phyloP scores from a whole-genome alignment of 2,329 filamentous ascomycete species.

The Aschersonia sp. region DNA sequence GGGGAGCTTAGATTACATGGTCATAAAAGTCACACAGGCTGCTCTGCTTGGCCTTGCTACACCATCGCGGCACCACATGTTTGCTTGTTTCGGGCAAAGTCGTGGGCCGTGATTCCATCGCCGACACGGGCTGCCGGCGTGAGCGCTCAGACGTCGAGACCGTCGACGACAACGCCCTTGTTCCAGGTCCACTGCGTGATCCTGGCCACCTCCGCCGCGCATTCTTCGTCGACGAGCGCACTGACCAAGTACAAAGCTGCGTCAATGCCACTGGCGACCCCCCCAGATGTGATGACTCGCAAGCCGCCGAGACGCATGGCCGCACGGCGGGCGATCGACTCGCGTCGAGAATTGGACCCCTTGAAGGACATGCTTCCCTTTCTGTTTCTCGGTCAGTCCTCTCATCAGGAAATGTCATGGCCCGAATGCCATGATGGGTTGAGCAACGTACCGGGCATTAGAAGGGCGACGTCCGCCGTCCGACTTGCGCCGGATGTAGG shows the following conservation, averaged over 20 bases:
- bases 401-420: neutral
- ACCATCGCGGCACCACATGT: neutral
- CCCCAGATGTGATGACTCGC: conserved; percentile 67
- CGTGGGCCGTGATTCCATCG: neutral
- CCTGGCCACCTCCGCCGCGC: conserved; percentile 60
- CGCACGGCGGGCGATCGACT: conserved; percentile 66
- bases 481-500: conserved; percentile 65
- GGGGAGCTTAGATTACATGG: neutral
- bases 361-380: conserved; percentile 79
- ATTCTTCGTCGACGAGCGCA: conserved; percentile 64
- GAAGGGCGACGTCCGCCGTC: conserved; percentile 47
- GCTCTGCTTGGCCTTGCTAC: conserved; percentile 1
- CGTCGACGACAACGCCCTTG: conserved; percentile 74
- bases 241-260: conserved; percentile 74
- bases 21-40: conserved; percentile 2
- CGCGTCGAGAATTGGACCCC: conserved; percentile 57
- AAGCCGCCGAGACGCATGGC: conserved; percentile 57
- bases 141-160: conserved; percentile 56
- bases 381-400: conserved; percentile 21
- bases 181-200: conserved; percentile 72
- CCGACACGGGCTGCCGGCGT: conserved; percentile 9
- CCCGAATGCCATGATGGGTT: neutral
- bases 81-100: neutral
- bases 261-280: conserved; percentile 67
- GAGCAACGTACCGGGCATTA: conserved; percentile 37